Base-by-base conservation (phyloP, 73 alveolate species). In the Urostyla sp. region DNA sequence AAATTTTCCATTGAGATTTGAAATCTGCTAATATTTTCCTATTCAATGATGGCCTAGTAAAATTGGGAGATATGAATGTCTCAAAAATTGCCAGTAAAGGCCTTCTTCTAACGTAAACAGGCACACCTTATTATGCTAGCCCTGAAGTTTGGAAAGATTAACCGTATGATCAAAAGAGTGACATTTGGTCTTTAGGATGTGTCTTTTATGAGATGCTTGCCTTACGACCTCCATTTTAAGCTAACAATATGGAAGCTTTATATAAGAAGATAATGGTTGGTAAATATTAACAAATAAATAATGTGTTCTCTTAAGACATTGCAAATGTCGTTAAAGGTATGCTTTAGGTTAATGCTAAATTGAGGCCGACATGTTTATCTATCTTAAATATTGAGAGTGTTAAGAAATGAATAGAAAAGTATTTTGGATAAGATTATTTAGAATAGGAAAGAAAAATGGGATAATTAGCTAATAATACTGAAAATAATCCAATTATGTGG, bases 61-160 rank as follows among this genome's bases (percentile, higher is more conserved):
- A 92, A 84, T 67, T 92, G 24, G 98, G 98, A 15, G 96, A 92
- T 86, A 84, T 92, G 75, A 92, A 92, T 75, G 98, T 92, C 4
- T 92, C 98, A 13, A 92, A 92, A 86, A 92, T 92, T 0, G 78
- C 72, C 37, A 92, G 86, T 74, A 77, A 84, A 67, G 96, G 96
- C 13, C 63, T 92, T 81, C 89, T 88, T 31, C 76, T 75, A 57
- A 95, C 99, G n/a, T 87, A 95, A 83, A 95, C 98, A 15, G 90
- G 90, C 0, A 80, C 90, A 11, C 84, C 84, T 27, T 80, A 40
- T 49, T 80, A 80, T 67, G 90, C 90, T 6, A 63, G 84, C n/a
- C 90, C 90, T 18, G 90, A 80, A 34, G 84, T 80, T 24, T 80
- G 90, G 90, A 59, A 59, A 48, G 90, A 80, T 37, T 31, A 80